A percentile compares a stretch with the other conserved stretches of the same genome.
These are phyloP conservation scores for Aureobasidium leucospermi DNA, from an alignment of 2,329 filamentous ascomycete genomes.

Conservation along the genomic window DNA sequence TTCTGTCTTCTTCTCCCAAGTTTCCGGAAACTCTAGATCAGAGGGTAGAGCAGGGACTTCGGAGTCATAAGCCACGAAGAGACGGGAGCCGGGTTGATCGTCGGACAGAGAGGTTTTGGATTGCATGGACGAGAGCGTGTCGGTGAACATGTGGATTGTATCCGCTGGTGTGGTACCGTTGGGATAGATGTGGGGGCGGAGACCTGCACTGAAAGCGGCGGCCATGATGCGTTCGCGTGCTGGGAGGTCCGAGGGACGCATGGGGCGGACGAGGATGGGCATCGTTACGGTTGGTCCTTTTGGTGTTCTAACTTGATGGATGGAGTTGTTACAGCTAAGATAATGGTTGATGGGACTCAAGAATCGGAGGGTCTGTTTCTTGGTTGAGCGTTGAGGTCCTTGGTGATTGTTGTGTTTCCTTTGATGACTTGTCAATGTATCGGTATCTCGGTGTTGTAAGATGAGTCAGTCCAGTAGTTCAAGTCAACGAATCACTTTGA, in stretches of 20 bases:
- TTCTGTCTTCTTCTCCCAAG: conserved; percentile 4
- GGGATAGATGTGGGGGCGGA: conserved; percentile 26
- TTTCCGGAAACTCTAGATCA: conserved; percentile 1
- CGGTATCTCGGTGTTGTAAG: not conserved
- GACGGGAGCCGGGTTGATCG: not conserved
- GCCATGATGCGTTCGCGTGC: conserved; percentile 20
- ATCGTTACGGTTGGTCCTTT: conserved; percentile 15
- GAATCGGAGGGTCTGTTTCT: no score
- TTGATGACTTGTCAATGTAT: not conserved
- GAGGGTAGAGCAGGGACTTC: not conserved
- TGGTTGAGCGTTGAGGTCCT: not conserved
- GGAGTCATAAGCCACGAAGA: conserved; percentile 9
- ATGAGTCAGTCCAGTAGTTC: not conserved
- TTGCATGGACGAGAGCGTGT: conserved; percentile 8
- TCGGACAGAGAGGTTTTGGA: conserved; percentile 2
- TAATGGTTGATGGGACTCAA: no score
- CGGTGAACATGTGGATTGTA: conserved; percentile 12
- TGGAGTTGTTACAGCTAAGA: no score
- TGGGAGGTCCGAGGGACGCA: conserved; percentile 21
- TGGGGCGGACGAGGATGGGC: conserved; percentile 24
- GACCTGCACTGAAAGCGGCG: conserved; percentile 23
- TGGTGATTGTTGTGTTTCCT: not conserved
- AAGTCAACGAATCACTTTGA: no score
- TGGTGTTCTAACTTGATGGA: no score
- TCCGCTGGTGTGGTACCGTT: conserved; percentile 20